phyloP scores from a whole-genome alignment of 257 asterid genomes.

The Anisodus tanguticus region DNA sequence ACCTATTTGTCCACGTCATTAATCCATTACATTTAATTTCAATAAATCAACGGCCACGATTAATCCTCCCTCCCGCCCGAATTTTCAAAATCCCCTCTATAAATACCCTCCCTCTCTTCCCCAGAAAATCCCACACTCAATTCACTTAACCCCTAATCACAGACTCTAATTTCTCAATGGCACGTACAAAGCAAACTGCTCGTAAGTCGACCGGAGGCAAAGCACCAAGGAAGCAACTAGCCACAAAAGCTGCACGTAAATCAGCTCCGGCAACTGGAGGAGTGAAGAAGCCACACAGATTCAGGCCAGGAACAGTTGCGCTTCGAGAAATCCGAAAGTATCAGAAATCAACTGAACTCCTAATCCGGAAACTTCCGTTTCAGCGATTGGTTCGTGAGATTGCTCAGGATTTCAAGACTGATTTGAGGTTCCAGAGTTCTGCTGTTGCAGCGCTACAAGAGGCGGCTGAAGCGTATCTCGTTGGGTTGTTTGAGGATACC shows the following conservation, averaged over 20 bases:
- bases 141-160: neutral
- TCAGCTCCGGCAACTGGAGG: slow-evolving; percentile 51
- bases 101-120: neutral
- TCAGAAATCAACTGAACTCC: slow-evolving; percentile 43
- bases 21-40: too few relatives aligned
- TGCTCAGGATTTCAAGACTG: slow-evolving; percentile 52
- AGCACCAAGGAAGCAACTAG: slow-evolving; percentile 49
- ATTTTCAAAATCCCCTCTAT: slow-evolving; percentile 29
- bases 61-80: slow-evolving; percentile 28
- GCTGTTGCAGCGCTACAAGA: slow-evolving; percentile 46
- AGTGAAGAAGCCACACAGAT: slow-evolving; percentile 51
- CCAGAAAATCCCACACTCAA: neutral
- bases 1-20: too few relatives aligned
- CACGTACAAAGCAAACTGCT: slow-evolving; percentile 52
- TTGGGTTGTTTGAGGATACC: slow-evolving; percentile 44
- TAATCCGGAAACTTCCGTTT: slow-evolving; percentile 40
- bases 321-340: slow-evolving; percentile 49
- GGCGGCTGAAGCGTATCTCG: slow-evolving; percentile 44
- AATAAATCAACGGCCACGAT: too few relatives aligned
- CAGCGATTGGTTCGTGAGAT: slow-evolving; percentile 50
- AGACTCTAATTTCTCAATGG: slow-evolving; percentile 29
- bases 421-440: slow-evolving; percentile 46
- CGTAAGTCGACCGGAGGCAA: slow-evolving; percentile 49
- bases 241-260: slow-evolving; percentile 46
- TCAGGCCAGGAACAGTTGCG: slow-evolving; percentile 44